Evolutionary conservation across 2,329 filamentous ascomycete species (phyloP).

Genomic region (Microcera coccophila): DNA sequence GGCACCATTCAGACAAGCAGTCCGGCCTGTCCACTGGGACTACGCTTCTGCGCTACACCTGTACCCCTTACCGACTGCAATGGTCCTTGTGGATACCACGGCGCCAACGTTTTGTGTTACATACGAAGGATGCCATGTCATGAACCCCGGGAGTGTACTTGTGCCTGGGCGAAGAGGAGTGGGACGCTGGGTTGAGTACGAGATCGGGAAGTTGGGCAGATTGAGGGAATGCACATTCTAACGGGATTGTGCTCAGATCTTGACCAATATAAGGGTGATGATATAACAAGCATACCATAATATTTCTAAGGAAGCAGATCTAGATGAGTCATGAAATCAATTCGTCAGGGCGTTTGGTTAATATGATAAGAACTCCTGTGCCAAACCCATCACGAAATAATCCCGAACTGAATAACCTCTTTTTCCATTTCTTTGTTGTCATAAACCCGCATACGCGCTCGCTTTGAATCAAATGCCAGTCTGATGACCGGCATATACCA

Average conservation of each 20-base stretch:
- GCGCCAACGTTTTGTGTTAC: constrained; percentile 80
- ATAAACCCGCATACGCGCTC: too few species aligned
- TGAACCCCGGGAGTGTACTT: constrained; percentile 83
- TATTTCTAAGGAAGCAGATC: background rate
- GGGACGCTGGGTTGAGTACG: constrained; percentile 85
- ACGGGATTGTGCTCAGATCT: background rate
- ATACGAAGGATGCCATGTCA: constrained; percentile 92
- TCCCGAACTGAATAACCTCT: background rate
- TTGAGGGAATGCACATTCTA: constrained; percentile 61
- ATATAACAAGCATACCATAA: constrained; percentile 4
- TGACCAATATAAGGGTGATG: too few species aligned
- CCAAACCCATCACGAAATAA: background rate
- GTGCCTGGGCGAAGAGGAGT: constrained; percentile 64
- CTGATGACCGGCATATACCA: background rate
- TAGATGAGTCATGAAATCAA: background rate
- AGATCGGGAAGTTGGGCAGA: constrained; percentile 59
- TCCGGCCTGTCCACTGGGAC: constrained; percentile 87
- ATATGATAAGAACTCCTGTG: background rate
- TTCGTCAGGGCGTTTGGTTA: too few species aligned
- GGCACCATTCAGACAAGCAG: constrained; percentile 76
- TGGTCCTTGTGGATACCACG: constrained; percentile 79
- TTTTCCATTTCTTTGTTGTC: background rate
- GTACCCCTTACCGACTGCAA: constrained; percentile 81
- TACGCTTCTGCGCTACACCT: constrained; percentile 71
- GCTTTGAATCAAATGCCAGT: too few species aligned